Evolutionary conservation across 2,329 filamentous ascomycete species (phyloP).

Genomic region (Sclerotiophoma versabilis): DNA sequence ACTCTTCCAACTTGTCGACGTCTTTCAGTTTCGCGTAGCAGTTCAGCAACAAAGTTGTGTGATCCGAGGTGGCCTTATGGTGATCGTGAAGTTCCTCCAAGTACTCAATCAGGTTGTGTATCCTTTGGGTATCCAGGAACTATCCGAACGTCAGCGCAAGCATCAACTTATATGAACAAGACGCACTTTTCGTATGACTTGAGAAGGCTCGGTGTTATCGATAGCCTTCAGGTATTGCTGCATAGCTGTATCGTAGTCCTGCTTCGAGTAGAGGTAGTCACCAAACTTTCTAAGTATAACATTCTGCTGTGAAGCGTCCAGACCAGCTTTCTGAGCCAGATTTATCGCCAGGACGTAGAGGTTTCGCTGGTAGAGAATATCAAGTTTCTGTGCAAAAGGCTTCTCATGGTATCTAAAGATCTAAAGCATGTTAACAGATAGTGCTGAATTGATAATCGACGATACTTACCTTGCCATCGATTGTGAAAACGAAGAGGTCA

Average conservation of each 20-base stretch:
- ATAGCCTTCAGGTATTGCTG: constrained; percentile 96
- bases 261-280: constrained; percentile 92
- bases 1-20: constrained; percentile 92
- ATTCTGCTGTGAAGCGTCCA: constrained; percentile 83
- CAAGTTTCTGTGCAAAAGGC: constrained; percentile 84
- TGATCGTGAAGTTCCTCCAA: constrained; percentile 95
- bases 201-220: constrained; percentile 93
- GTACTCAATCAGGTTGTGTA: constrained; percentile 97
- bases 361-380: constrained; percentile 92
- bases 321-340: constrained; percentile 84
- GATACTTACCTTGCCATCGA: constrained; percentile 83
- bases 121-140: constrained; percentile 95
- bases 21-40: constrained; percentile 99
- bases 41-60: constrained; percentile 92
- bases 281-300: constrained; percentile 93
- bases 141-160: constrained; percentile 45
- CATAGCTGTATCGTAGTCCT: constrained; percentile 98
- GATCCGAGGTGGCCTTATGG: constrained; percentile 89
- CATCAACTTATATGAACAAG: not conserved
- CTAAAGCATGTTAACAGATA: constrained; percentile 53
- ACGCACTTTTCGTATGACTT: constrained; percentile 86
- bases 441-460: not conserved
- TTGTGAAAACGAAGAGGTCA: constrained; percentile 85
- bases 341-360: constrained; percentile 92
- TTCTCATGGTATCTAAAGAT: constrained; percentile 91